phyloP scores from a whole-genome alignment of 2,329 filamentous ascomycete species.

The Xylaria sp. region DNA sequence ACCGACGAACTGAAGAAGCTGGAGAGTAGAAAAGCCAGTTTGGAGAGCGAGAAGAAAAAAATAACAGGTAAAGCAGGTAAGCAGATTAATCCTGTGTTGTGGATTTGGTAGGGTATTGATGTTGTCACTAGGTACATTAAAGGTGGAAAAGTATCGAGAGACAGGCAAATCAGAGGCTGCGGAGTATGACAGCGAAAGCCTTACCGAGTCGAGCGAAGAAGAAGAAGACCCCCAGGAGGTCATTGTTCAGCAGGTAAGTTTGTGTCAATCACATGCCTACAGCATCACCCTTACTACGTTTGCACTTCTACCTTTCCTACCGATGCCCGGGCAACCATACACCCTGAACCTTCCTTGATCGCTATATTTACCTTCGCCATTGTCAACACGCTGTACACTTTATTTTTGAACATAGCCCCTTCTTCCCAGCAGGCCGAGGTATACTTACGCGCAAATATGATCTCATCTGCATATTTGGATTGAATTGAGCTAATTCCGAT shows the following conservation, averaged over 20 bases:
- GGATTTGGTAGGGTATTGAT: conserved; percentile 18
- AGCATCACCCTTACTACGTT: neutral
- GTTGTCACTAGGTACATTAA: conserved; percentile 20
- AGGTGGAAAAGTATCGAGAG: conserved; percentile 17
- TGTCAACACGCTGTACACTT: neutral
- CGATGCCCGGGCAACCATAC: neutral
- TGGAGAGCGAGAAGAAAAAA: conserved; percentile 30
- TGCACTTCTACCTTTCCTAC: neutral
- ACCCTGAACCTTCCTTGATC: neutral
- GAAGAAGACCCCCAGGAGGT: conserved; percentile 31
- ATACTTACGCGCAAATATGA: neutral
- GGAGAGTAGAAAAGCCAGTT: conserved; percentile 18
- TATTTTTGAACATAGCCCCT: neutral
- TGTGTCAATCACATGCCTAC: neutral
- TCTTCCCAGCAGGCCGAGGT: neutral
- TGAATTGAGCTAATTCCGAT: conserved; percentile 11
- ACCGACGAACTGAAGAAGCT: conserved; percentile 27
- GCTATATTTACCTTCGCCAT: neutral
- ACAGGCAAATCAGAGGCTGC: conserved; percentile 27
- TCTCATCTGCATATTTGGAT: neutral
- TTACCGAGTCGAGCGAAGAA: conserved; percentile 34
- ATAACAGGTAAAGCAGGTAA: conserved; percentile 32
- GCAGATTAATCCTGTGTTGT: neutral
- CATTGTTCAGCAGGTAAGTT: conserved; percentile 31
- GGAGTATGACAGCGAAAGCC: conserved; percentile 30